Evolutionary conservation across 495 filamentous ascomycete species (phyloP).

Genomic region (Saxophila tyrrhenica): DNA sequence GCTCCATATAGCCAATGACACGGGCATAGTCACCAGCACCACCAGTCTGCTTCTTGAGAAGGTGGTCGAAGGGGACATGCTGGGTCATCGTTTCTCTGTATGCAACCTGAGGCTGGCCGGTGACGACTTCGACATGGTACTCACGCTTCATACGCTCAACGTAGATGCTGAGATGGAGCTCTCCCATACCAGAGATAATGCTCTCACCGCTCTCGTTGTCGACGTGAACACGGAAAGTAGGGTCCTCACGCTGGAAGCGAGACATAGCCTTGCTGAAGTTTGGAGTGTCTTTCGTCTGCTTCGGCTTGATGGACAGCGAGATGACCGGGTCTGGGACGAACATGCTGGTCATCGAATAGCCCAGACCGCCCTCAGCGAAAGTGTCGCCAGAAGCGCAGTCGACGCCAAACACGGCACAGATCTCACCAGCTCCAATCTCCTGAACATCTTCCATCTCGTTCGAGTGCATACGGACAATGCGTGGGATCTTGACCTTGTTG

Average conservation of each 20-base stretch:
- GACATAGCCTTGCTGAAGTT: slow-evolving; percentile 99
- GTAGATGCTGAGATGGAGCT: slow-evolving; percentile 94
- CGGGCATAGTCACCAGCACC: slow-evolving; percentile 94
- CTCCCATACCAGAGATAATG: slow-evolving; percentile 98
- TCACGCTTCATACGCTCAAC: slow-evolving; percentile 96
- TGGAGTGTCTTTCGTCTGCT: slow-evolving; percentile 78
- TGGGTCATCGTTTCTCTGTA: slow-evolving; percentile 89
- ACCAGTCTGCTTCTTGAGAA: slow-evolving; percentile 92
- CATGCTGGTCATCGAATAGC: slow-evolving; percentile 97
- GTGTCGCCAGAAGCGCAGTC: slow-evolving; percentile 98
- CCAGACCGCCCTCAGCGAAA: slow-evolving; percentile 90
- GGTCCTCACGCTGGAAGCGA: slow-evolving; percentile 97
- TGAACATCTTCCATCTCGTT: slow-evolving; percentile 97
- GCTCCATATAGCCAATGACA: slow-evolving; percentile 87
- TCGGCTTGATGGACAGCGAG: slow-evolving; percentile 92
- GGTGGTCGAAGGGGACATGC: slow-evolving; percentile 73
- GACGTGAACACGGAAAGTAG: slow-evolving; percentile 90
- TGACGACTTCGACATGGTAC: slow-evolving; percentile 88
- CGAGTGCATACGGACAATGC: slow-evolving; percentile 98
- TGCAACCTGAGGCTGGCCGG: slow-evolving; percentile 93
- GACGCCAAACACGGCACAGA: slow-evolving; percentile 96
- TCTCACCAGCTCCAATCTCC: slow-evolving; percentile 91
- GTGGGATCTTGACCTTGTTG: slow-evolving; percentile 94
- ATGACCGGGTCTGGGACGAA: slow-evolving; percentile 98
- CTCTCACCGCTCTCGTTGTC: slow-evolving; percentile 87